Base-by-base conservation (phyloP, 139 green algal genomes). In the Tetraselmis chui region DNA sequence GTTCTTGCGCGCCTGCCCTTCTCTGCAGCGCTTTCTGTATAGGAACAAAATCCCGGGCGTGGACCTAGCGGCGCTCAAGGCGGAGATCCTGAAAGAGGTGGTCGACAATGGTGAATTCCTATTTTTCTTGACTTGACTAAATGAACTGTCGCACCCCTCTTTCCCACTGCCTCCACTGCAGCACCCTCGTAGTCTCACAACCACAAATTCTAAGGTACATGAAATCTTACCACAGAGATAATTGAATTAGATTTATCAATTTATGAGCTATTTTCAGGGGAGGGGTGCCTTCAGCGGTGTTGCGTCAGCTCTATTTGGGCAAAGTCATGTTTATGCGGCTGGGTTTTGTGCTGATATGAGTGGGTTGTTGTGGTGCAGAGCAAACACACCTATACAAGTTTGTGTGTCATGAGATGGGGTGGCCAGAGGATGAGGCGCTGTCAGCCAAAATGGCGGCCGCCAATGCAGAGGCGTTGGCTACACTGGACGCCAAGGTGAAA, bases 401-500 rank as follows among this genome's bases (percentile, higher is more conserved):
- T n/a, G 28, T 95, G 11, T 95, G 90, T 78, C 25, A 79, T 1
- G 84, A 93, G 75, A 84, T 97, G 29, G 90, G 92, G 23, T 92
- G 88, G 88, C 24, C 78, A 1, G 32, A 89, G 31, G 91, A 97
- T 77, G 80, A 76, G 0, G 85, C 82, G 1, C 84, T 87, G 78
- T 87, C 95, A 22, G 77, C 67, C 0, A 30, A 76, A 22, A 95
- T 98, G 92, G 82, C 85, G 32, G 82, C 79, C 0, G 87, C 82
- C 31, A 96, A 95, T 58, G 59, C 80, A 0, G 86, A 84, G 27
- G 84, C 88, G 77, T 29, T 95, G 23, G 81, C 75, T 24, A 86
- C 93, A 79, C 76, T 97, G 25, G 91, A 96, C 5, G 91, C 79
- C 1, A 95, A 93, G 79, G 88, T 95, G 18, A 95, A 92, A 32